Conservation (phyloP, 169 alveolate species). For the Eimeria mitis region DNA sequence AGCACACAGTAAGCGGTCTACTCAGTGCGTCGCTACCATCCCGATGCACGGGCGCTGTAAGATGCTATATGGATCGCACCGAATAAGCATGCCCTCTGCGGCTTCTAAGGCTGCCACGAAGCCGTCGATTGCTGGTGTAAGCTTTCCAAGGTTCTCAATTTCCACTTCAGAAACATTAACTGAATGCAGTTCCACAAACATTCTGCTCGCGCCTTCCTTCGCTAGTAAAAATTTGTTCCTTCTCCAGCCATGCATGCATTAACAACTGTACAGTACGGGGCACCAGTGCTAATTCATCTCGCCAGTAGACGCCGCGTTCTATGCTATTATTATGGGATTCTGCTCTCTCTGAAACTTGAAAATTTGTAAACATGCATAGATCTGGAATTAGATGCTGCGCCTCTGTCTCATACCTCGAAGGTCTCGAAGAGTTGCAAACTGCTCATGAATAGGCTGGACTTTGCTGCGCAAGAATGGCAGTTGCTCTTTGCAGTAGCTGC, state of each 20-base stretch:
- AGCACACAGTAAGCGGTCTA: neutral
- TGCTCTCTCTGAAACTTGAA: neutral
- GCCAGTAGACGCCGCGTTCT: neutral
- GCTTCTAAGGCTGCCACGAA: slow-evolving; percentile 75
- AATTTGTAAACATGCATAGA: neutral
- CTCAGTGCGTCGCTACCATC: neutral
- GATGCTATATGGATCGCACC: slow-evolving; percentile 19
- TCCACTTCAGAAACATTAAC: slow-evolving; percentile 73
- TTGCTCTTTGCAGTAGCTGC: slow-evolving; percentile 65
- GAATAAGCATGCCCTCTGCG: slow-evolving; percentile 76
- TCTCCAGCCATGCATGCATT: neutral
- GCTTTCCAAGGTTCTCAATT: slow-evolving; percentile 68
- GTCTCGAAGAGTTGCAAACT: slow-evolving; percentile 76
- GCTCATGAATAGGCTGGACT: slow-evolving; percentile 72
- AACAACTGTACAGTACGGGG: neutral
- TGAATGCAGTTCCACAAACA: neutral
- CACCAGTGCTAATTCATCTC: neutral
- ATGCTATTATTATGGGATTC: neutral
- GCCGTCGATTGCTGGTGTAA: slow-evolving; percentile 73
- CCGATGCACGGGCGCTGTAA: neutral
- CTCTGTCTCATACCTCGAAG: slow-evolving; percentile 68
- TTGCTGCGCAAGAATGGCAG: slow-evolving; percentile 75
- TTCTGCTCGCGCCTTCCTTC: neutral
- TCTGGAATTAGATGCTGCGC: neutral
- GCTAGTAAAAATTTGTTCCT: neutral